Base-by-base conservation (phyloP, 2,329 filamentous ascomycete genomes). In the Fusarium sp. region DNA sequence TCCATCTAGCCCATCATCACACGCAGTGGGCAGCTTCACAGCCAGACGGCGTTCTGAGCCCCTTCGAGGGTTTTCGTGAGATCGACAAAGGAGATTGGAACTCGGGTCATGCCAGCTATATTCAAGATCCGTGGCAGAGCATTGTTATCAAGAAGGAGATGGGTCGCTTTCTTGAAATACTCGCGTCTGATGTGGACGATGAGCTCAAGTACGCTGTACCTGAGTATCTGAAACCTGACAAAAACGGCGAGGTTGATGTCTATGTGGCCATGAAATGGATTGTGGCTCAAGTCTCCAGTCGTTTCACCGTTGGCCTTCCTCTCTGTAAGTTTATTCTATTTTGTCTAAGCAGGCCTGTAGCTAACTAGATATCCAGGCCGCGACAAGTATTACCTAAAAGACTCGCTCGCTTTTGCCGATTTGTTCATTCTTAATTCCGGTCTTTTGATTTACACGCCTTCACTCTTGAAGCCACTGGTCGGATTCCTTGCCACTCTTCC, bases 11-110 rank as follows among this genome's bases (percentile, higher is more conserved):
- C 0, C 72, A 75, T 6, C 78, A 72, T 30, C 74, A 78, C 4
- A 73, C 84, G 64, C 75, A 78, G 23, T 84, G 82, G 83, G 72
- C 80, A 2, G 65, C 79, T 16, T 68, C 76, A 4, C 83, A 83
- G 37, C 80, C 80, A 3, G 82, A 84, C 3, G 61, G 67, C 4
- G 71, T 78, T 0, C 75, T 83, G 20, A 79, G 76, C 25, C 70
- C 77, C 1, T 54, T 50, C 4, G 72, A 81, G 14, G 81, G 82
- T 0, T 80, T 83, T 45, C 73, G 75, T 3, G 80, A 84, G 16
- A 68, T 80, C 4, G 78, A 82, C 11, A 79, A 82, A 49, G 72
- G 78, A 3, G 70, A 74, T 14, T 80, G 81, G 65, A 80, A 78
- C 5, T 71, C 82, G 3, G 83, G 83, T 0, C 73, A 82, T 49